Conservation (phyloP, 2,329 filamentous ascomycete species). For the Epichloe typhina region DNA sequence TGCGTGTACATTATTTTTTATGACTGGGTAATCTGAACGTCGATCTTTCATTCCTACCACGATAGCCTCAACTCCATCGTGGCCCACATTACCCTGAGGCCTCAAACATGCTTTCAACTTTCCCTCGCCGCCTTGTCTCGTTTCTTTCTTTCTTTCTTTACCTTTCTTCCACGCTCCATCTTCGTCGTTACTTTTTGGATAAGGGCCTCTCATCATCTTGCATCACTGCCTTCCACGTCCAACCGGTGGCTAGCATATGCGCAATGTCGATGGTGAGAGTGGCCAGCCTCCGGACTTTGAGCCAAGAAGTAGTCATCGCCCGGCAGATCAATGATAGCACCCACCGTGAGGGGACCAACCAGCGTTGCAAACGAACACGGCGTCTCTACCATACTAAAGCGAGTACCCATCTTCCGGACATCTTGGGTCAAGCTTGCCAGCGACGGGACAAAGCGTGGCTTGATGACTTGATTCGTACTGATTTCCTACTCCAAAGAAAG, state of each 20-base stretch:
- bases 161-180: too few relatives aligned
- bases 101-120: too few relatives aligned
- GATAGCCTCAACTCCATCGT: too few relatives aligned
- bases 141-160: too few relatives aligned
- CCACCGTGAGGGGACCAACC: conserved; percentile 30
- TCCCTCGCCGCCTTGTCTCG: too few relatives aligned
- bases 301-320: conserved; percentile 21
- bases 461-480: conserved; percentile 24
- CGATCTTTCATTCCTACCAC: too few relatives aligned
- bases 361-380: conserved; percentile 28
- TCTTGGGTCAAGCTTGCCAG: conserved; percentile 22
- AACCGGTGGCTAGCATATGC: conserved; percentile 22
- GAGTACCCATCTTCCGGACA: conserved; percentile 28
- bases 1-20: too few relatives aligned
- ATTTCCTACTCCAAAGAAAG: conserved; percentile 30
- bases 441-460: conserved; percentile 23
- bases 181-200: too few relatives aligned
- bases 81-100: too few relatives aligned
- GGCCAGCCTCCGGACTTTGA: conserved; percentile 30
- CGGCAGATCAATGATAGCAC: conserved; percentile 12
- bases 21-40: too few relatives aligned
- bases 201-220: conserved; percentile 7
- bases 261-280: conserved; percentile 18
- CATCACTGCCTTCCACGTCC: conserved; percentile 22
- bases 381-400: conserved; percentile 34